These are phyloP conservation scores for Peniophora sp. DNA, from an alignment of 1,284 basidiomycete species.

Conservation along the genomic window DNA sequence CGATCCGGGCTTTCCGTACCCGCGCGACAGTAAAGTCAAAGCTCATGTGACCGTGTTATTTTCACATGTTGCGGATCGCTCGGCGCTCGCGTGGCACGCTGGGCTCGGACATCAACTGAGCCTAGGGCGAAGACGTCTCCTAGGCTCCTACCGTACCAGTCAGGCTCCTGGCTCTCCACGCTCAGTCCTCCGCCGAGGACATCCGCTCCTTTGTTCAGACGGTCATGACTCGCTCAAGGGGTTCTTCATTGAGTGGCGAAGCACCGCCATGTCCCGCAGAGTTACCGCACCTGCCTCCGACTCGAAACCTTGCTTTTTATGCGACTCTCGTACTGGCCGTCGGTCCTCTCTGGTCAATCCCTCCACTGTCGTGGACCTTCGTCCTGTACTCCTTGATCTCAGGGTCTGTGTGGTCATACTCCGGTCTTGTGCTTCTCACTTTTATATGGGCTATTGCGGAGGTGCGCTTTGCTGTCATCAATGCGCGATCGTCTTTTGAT, in stretches of 20 bases:
- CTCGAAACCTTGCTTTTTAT: constrained; percentile 46
- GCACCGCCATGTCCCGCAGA: neutral
- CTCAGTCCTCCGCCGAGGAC: too few relatives aligned
- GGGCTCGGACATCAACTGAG: too few relatives aligned
- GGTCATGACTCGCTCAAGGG: constrained; percentile 5
- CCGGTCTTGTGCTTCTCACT: constrained; percentile 26
- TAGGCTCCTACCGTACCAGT: too few relatives aligned
- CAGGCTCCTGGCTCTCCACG: too few relatives aligned
- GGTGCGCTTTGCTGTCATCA: constrained; percentile 28
- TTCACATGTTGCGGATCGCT: too few relatives aligned
- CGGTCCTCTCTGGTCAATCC: constrained; percentile 61
- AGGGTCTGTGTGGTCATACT: constrained; percentile 35
- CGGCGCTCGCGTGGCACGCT: too few relatives aligned
- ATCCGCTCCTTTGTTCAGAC: constrained; percentile 10
- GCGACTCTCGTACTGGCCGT: constrained; percentile 50
- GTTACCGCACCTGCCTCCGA: constrained; percentile 12
- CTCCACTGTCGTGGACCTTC: constrained; percentile 66
- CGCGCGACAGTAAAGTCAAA: too few relatives aligned
- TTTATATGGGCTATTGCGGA: constrained; percentile 51
- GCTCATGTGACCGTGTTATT: too few relatives aligned
- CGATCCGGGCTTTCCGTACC: too few relatives aligned
- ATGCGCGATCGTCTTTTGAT: constrained; percentile 1
- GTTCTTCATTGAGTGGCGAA: too few relatives aligned
- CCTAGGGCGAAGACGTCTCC: too few relatives aligned
- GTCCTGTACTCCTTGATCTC: constrained; percentile 46